Evolutionary conservation across 352 stramenopile genomes (phyloP), one percentile per base, ranked within the genome.

Genomic region (Phytopythium oedochilum): DNA sequence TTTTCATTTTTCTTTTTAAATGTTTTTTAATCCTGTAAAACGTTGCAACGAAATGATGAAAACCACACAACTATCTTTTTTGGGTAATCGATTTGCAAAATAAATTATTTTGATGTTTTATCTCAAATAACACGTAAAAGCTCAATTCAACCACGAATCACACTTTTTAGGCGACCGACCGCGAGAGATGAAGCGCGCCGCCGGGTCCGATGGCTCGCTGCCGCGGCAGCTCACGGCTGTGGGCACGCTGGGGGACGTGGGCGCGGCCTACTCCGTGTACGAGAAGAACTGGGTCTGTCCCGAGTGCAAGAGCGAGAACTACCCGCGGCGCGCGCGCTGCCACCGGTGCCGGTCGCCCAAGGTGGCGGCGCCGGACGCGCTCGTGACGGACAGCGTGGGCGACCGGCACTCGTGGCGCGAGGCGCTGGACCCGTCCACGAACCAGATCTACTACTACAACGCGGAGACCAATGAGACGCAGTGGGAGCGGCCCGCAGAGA

Each of bases 391-490:
- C 55, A 87, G 65, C 47, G 60, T 70, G 29, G 76, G 68, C 22
- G 70, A 78, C 52, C 45, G 64, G 32, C 78, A 91, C 64, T 20
- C 73, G 54, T 98, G 92, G 92, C 80, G 85, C 44, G 92, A 98
- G 59, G 89, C 90, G 39, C 73, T 98, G 57, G 92, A 98, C 60
- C 81, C 86, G 7, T 60, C 67, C n/a, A 89, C 75, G 25, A 81
- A 92, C 52, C 89, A 97, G 63, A 88, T 98, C 26, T 98, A 98
- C 73, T 98, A 98, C 76, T 97, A 95, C 68, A 96, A 98, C 66
- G 78, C 70, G 20, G 56, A 88, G 57, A 97, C 92, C 9, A 83
- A 88, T 22, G 58, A 70, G 56, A 97, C 88, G 43, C 85, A 94
- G 55, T 98, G 92, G 92, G 86, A 96, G 53, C 77, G 92, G 4